These are phyloP conservation scores for Amanita inopinata DNA, from an alignment of 768 basidiomycete species.

Conservation along the genomic window DNA sequence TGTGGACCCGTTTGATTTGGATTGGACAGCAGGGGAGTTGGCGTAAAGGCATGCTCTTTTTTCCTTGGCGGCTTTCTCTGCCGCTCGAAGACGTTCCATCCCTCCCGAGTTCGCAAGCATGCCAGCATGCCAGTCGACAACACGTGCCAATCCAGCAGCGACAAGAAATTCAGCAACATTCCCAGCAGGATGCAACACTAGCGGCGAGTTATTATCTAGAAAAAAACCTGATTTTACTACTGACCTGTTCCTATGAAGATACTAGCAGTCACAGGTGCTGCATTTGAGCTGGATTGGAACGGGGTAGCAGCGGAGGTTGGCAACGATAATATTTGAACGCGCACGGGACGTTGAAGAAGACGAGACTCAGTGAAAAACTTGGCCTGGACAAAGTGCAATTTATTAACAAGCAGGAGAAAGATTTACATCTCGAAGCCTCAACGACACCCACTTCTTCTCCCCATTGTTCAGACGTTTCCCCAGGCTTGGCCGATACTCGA, in stretches of 20 bases:
- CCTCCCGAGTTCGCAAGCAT: slow-evolving; percentile 78
- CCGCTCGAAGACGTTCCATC: slow-evolving; percentile 80
- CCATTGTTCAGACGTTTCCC: slow-evolving; percentile 73
- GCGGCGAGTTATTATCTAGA: slow-evolving; percentile 6
- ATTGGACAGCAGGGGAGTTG: slow-evolving; percentile 28
- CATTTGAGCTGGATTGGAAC: slow-evolving; percentile 52
- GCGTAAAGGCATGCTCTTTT: slow-evolving; percentile 65
- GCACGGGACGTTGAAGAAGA: slow-evolving; percentile 71
- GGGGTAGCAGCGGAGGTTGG: slow-evolving; percentile 74
- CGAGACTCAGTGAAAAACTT: slow-evolving; percentile 90
- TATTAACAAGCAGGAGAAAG: slow-evolving; percentile 8
- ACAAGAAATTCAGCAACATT: slow-evolving; percentile 90
- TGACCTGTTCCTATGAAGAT: slow-evolving; percentile 83
- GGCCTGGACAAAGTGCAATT: slow-evolving; percentile 42
- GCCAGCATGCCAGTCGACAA: slow-evolving; percentile 97
- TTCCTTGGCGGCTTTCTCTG: slow-evolving; percentile 75
- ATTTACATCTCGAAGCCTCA: slow-evolving; percentile 5
- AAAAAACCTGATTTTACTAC: slow-evolving; percentile 14
- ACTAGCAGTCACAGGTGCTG: slow-evolving; percentile 58
- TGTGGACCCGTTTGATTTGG: slow-evolving; percentile 37
- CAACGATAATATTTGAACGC: slow-evolving; percentile 69
- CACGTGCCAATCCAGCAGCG: slow-evolving; percentile 74
- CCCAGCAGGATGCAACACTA: slow-evolving; percentile 85
- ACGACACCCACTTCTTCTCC: slow-evolving; percentile 69
- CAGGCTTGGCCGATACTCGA: slow-evolving; percentile 58